These are phyloP conservation scores for Debaryomyces fabryi DNA, from an alignment of 1,139 yeast species.

Conservation along the genomic window DNA sequence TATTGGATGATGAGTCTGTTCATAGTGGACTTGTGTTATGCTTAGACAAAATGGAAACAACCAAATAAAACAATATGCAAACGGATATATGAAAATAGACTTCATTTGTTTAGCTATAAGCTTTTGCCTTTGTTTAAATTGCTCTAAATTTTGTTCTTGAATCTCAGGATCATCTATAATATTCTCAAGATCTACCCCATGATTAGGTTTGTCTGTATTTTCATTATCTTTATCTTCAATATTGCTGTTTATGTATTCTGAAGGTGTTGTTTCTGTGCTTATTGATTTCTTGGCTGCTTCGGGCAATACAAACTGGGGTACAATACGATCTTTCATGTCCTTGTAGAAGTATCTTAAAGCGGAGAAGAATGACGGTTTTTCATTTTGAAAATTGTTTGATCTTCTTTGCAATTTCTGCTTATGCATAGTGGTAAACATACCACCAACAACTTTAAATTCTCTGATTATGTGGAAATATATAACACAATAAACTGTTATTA, in stretches of 20 bases:
- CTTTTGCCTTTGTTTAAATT: constrained; percentile 61
- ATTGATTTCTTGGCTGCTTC: constrained; percentile 15
- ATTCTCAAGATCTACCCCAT: constrained; percentile 11
- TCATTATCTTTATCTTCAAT: constrained; percentile 9
- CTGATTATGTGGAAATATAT: constrained; percentile 74
- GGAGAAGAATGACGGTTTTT: constrained; percentile 40
- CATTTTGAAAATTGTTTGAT: constrained; percentile 13
- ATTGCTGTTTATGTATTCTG: neutral
- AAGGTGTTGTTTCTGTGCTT: neutral
- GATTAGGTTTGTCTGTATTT: neutral
- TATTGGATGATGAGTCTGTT: constrained; percentile 50
- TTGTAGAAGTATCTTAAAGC: constrained; percentile 35
- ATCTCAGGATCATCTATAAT: constrained; percentile 36
- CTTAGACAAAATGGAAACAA: constrained; percentile 77
- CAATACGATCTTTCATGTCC: constrained; percentile 25
- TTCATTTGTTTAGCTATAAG: constrained; percentile 79
- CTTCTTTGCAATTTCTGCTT: constrained; percentile 11
- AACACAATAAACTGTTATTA: constrained; percentile 65
- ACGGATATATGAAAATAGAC: constrained; percentile 80
- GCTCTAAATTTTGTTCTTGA: constrained; percentile 61
- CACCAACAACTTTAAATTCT: constrained; percentile 58
- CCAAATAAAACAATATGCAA: constrained; percentile 81
- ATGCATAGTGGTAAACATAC: constrained; percentile 42
- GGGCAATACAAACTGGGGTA: constrained; percentile 37
- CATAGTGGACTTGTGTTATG: constrained; percentile 58